These are phyloP conservation scores for Waitea zeae DNA, from an alignment of 1,284 basidiomycete genomes.

Conservation along the genomic window DNA sequence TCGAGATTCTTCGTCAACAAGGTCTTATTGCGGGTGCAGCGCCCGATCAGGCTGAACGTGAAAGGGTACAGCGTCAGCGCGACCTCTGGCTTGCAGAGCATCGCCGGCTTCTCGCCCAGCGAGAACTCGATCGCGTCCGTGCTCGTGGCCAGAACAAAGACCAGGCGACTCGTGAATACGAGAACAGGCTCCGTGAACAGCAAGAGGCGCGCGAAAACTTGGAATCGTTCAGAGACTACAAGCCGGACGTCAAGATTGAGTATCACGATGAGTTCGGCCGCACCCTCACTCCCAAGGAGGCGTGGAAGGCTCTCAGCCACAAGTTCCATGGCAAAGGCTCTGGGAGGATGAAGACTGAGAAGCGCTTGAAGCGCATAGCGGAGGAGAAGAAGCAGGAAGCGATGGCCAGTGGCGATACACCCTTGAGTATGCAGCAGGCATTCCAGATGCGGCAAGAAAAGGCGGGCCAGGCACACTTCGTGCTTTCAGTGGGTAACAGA, in stretches of 20 bases:
- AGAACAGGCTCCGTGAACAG: slow-evolving; percentile 83
- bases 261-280: slow-evolving; percentile 98
- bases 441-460: slow-evolving; percentile 85
- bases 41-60: slow-evolving; percentile 61
- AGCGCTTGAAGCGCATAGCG: slow-evolving; percentile 82
- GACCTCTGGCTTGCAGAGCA: slow-evolving; percentile 87
- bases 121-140: slow-evolving; percentile 66
- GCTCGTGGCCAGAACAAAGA: slow-evolving; percentile 75
- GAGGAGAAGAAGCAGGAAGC: slow-evolving; percentile 85
- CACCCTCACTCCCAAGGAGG: slow-evolving; percentile 81
- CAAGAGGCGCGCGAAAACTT: slow-evolving; percentile 75
- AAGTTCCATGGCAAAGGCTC: slow-evolving; percentile 93
- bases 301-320: slow-evolving; percentile 90
- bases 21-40: slow-evolving; percentile 64
- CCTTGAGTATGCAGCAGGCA: slow-evolving; percentile 79
- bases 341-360: slow-evolving; percentile 90
- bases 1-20: slow-evolving; percentile 81
- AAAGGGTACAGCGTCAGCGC: slow-evolving; percentile 68
- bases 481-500: slow-evolving; percentile 84
- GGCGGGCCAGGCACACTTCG: slow-evolving; percentile 87
- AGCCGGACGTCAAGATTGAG: slow-evolving; percentile 90
- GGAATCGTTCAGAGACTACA: slow-evolving; percentile 85
- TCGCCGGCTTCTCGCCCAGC: slow-evolving; percentile 54
- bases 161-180: slow-evolving; percentile 88
- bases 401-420: slow-evolving; percentile 87